These are phyloP conservation scores for Saccharum hybrid DNA, from an alignment of 202 grass and related monocot genomes.

Conservation along the genomic window DNA sequence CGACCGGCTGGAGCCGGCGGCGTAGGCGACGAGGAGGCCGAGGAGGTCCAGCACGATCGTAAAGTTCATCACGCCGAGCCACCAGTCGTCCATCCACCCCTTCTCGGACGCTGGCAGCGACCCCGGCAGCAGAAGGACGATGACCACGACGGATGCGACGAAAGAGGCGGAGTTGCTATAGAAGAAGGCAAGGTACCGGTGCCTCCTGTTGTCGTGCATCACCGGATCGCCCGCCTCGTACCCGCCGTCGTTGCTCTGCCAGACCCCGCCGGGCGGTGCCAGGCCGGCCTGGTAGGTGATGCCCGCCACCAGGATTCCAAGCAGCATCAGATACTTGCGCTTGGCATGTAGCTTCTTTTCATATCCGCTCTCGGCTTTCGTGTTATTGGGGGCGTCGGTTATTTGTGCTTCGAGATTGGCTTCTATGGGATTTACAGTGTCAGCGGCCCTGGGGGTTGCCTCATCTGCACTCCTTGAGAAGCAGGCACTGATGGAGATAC, in stretches of 20 bases:
- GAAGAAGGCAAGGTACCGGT: conserved; percentile 6
- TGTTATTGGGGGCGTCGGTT: background rate
- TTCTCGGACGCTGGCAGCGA: background rate
- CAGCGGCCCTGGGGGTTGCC: background rate
- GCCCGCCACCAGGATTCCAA: background rate
- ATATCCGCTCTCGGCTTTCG: background rate
- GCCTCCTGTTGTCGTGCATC: background rate
- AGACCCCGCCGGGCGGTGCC: background rate
- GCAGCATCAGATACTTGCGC: conserved; percentile 1
- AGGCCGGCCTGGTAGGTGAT: background rate
- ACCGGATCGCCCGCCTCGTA: background rate
- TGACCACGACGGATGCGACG: background rate
- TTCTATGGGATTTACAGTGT: background rate
- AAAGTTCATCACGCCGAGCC: background rate
- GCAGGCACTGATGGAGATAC: too few relatives aligned
- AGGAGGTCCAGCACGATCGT: conserved; percentile 6
- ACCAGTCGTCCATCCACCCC: background rate
- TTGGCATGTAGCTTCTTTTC: background rate
- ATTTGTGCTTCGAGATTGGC: background rate
- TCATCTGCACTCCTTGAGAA: too few relatives aligned
- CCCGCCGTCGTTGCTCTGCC: background rate
- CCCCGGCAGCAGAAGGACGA: background rate
- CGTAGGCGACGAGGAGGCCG: background rate
- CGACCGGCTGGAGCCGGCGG: background rate
- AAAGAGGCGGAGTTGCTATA: background rate